Evolutionary conservation across 768 basidiomycete genomes (phyloP), one percentile per base, ranked within the genome.

Genomic region (Rhizopogon vinicolor): DNA sequence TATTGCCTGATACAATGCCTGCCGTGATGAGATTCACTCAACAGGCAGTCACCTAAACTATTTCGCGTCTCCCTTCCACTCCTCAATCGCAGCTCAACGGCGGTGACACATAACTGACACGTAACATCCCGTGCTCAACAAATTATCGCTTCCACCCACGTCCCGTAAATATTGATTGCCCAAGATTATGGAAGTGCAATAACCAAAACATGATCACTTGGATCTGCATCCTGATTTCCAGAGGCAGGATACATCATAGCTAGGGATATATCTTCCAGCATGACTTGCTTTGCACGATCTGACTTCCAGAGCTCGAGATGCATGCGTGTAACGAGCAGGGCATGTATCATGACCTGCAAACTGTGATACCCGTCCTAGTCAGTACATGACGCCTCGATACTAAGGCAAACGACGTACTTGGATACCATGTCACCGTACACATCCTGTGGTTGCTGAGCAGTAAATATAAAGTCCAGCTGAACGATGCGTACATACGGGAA

Each of bases 291-390:
- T n/a, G 13, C 41, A 18, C 41, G 50, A 44, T 51, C 50, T 16
- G 50, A 51, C 18, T 19, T 53, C 52, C 52, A 53, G 10, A 53
- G 42, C 42, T 12, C 46, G 5, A 53, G 40, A 48, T 53, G 52
- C 52, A 53, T 51, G 4, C 46, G 46, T 10, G 48, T 51, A 33
- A 51, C 46, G 31, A 53, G 52, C 10, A 53, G 10, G 25, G 52
- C 46, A 31, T 53, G 52, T 19, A 53, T 14, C 10, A 31, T 31
- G 8, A 51, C 52, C 43, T 53, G 52, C 16, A 53, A 14, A 16
- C 46, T 53, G 25, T 31, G 5, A 19, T 48, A 31, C 18, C 18
- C 29, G 12, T 33, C 28, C 16, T 43, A 31, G 3, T 53, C 12
- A 53, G 52, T n/a, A 18, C 25, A 19, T 31, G 9, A 5, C 16